Conservation (phyloP, 805 yeast genomes). For the Dipodascus geniculatus region DNA sequence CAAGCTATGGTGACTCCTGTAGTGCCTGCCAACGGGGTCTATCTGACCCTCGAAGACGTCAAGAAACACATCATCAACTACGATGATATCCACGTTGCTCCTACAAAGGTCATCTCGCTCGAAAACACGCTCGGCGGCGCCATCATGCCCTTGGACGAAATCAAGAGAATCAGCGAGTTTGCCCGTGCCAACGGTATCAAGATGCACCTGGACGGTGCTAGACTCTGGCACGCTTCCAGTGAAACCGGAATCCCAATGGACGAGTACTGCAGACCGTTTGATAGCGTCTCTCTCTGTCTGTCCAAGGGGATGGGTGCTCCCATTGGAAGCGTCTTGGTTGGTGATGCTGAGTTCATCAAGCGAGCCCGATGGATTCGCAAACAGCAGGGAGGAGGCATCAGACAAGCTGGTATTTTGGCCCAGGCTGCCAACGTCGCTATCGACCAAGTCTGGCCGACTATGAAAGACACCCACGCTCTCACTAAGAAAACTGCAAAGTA, state of each 20-base stretch:
- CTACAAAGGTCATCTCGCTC: slow-evolving; percentile 71
- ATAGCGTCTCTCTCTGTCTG: slow-evolving; percentile 79
- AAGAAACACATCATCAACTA: slow-evolving; percentile 52
- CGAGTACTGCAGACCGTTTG: slow-evolving; percentile 68
- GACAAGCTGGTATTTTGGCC: slow-evolving; percentile 77
- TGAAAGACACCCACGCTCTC: slow-evolving; percentile 40
- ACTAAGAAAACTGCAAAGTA: slow-evolving; percentile 21
- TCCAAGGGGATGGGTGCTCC: slow-evolving; percentile 92
- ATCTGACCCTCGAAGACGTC: slow-evolving; percentile 74
- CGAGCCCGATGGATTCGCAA: slow-evolving; percentile 79
- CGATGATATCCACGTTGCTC: slow-evolving; percentile 80
- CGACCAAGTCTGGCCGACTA: slow-evolving; percentile 55
- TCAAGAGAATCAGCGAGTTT: slow-evolving; percentile 57
- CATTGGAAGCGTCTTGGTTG: slow-evolving; percentile 79
- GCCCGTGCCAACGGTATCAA: slow-evolving; percentile 46
- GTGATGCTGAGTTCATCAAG: slow-evolving; percentile 42
- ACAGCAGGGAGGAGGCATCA: slow-evolving; percentile 87
- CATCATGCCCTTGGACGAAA: slow-evolving; percentile 68
- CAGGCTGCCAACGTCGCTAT: slow-evolving; percentile 74
- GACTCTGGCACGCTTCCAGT: slow-evolving; percentile 82
- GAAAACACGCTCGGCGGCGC: slow-evolving; percentile 87
- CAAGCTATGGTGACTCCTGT: slow-evolving; percentile 89
- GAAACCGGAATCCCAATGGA: slow-evolving; percentile 56
- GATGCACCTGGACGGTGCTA: slow-evolving; percentile 90
- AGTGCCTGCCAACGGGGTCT: slow-evolving; percentile 59